Base-by-base conservation (phyloP, 176 grass and related monocot species). In the Triticum dicoccoides region DNA sequence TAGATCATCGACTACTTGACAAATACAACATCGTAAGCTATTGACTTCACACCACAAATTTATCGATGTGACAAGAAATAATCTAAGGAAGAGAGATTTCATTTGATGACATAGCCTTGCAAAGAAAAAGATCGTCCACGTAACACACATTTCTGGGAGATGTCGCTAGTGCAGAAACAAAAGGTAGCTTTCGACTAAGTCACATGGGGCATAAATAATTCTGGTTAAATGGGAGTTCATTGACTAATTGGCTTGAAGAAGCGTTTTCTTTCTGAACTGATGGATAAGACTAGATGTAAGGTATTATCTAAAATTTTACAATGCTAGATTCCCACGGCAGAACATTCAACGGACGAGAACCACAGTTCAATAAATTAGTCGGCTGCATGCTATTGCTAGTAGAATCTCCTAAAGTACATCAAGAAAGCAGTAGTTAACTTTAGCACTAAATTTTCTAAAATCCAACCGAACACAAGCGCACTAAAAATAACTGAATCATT, bases 271-370 rank as follows among this genome's bases (percentile, higher is more conserved):
- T 65, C 37, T 71, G 34, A 83, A 72, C 12, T 58, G 79, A 72
- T 49, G 79, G 89, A 88, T 44, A 85, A 70, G 69, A 91, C 84
- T 11, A 59, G 73, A 27, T 32, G 62, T 32, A 33, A 83, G 58
- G 21, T 68, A 87, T 72, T 21, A 76, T 61, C 12, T 2, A 68
- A 77, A 72, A 37, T 54, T 21, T 51, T 17, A 77, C 25, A 76
- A 15, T 69, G 61, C 69, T 21, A 80, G 80, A 84, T 90, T 90
- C 84, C 4, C 89, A 88, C 81, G 77, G 89, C 61, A 85, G 51
- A 84, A 61, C 73, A 80, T 81, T 90, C 59, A 81, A 45, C 67
- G 39, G 12, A 87, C 7, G 47, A 76, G 21, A 84, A 49, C 85
- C 29, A 15, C 29, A 41, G 37, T 33, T n/a, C 85, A 84, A 81